Conservation (phyloP, 441 rosid species). For the Erysimum cheiri region DNA sequence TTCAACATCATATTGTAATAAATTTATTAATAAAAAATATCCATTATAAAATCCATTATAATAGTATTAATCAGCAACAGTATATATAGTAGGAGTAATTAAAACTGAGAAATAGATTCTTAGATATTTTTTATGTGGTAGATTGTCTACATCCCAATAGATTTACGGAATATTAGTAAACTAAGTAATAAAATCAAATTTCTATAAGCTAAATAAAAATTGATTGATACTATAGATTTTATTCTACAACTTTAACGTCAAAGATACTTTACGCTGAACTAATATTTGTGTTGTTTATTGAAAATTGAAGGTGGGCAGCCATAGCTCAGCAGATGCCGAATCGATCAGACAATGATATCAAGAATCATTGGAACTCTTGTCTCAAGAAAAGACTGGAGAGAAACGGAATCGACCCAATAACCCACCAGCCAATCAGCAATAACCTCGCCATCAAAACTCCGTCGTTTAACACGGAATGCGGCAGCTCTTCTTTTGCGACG, state of each 20-base stretch:
- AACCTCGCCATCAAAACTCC: neutral
- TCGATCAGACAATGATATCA: conserved; percentile 91
- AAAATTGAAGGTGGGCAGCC: conserved; percentile 41
- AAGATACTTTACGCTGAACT: neutral
- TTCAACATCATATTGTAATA: neutral
- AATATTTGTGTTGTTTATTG: neutral
- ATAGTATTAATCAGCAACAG: too few species aligned
- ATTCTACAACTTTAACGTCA: neutral
- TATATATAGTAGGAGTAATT: too few species aligned
- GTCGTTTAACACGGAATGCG: neutral
- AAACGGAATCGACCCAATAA: conserved; percentile 83
- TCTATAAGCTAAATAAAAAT: neutral
- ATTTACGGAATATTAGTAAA: neutral
- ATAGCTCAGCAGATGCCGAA: conserved; percentile 56
- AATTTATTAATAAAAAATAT: too few species aligned
- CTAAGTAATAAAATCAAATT: neutral
- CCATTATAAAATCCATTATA: too few species aligned
- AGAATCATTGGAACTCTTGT: conserved; percentile 93
- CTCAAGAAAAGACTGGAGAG: conserved; percentile 79
- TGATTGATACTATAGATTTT: neutral
- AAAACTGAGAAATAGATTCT: neutral
- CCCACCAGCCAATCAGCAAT: conserved; percentile 56
- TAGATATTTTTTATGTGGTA: neutral
- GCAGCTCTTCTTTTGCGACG: conserved; percentile 8
- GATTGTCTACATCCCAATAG: neutral